Conservation (phyloP, 495 filamentous ascomycete species). For the Annulohypoxylon nitens region DNA sequence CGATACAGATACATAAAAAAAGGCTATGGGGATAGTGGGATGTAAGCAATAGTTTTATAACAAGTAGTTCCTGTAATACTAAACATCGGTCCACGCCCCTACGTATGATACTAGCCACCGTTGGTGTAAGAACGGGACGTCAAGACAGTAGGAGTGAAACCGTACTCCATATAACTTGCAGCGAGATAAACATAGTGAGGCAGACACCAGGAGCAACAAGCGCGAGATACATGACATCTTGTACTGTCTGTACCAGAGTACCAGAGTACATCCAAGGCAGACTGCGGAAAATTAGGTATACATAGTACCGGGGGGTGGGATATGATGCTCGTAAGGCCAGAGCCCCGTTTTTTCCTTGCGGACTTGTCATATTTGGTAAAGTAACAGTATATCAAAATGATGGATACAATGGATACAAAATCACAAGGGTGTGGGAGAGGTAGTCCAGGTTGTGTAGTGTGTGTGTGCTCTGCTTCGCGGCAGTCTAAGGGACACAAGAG, state of each 20-base stretch:
- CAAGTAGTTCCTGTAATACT: conserved; percentile 22
- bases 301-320: conserved; percentile 31
- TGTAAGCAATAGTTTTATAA: conserved; percentile 50
- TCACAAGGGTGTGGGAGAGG: conserved; percentile 17
- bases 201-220: conserved; percentile 41
- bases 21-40: conserved; percentile 40
- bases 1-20: conserved; percentile 44
- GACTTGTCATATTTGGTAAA: conserved; percentile 42
- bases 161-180: conserved; percentile 49
- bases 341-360: conserved; percentile 35
- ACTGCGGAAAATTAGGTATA: conserved; percentile 44
- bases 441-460: not conserved
- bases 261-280: conserved; percentile 36
- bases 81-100: conserved; percentile 40
- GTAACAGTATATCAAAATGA: conserved; percentile 48
- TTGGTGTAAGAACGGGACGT: conserved; percentile 43
- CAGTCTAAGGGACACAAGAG: conserved; percentile 7
- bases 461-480: conserved; percentile 31
- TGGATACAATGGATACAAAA: conserved; percentile 23
- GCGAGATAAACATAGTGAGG: conserved; percentile 48
- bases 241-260: not conserved
- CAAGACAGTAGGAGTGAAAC: conserved; percentile 39
- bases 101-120: conserved; percentile 29
- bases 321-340: conserved; percentile 41
- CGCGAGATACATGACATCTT: conserved; percentile 20